Percentiles rank a stretch among this genome's conserved stretches.
These are phyloP conservation scores for Liquidambar formosana DNA, from an alignment of 164 flowering plant species.

Conservation along the genomic window DNA sequence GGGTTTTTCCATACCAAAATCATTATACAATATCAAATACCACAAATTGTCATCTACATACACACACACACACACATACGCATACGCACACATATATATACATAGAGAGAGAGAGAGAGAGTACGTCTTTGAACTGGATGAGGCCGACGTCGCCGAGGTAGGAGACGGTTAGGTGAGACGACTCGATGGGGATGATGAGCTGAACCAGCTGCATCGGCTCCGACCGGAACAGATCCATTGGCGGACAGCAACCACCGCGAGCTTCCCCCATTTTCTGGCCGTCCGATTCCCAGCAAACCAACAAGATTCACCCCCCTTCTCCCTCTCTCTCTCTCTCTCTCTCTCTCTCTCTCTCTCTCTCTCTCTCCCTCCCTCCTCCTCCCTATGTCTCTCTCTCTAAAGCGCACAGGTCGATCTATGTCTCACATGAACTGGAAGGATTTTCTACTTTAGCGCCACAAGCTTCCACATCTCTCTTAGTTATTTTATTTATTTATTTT, in stretches of 20 bases:
- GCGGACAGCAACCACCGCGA: slow-evolving; percentile 70
- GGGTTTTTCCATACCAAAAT: neutral
- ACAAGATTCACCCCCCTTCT: neutral
- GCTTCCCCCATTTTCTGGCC: slow-evolving; percentile 14
- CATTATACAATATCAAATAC: neutral
- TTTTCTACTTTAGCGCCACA: slow-evolving; percentile 1
- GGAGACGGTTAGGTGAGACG: slow-evolving; percentile 77
- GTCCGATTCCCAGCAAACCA: neutral
- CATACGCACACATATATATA: neutral
- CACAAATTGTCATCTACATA: neutral
- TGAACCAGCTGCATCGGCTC: slow-evolving; percentile 93
- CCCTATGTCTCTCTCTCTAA: too few relatives aligned
- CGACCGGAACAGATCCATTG: slow-evolving; percentile 67
- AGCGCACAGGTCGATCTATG: neutral
- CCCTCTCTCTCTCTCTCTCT: slow-evolving; percentile 18
- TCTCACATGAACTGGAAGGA: neutral
- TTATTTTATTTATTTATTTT: too few relatives aligned
- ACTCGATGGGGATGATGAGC: slow-evolving; percentile 88
- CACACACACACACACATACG: neutral
- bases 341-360: too few relatives aligned
- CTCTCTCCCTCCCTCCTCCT: too few relatives aligned
- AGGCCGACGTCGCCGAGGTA: slow-evolving; percentile 91
- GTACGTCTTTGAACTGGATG: slow-evolving; percentile 90
- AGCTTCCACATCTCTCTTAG: neutral
- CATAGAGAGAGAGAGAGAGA: slow-evolving; percentile 6